Evolutionary conservation across 495 filamentous ascomycete species (phyloP).

Genomic region (Oleoguttula mirabilis): DNA sequence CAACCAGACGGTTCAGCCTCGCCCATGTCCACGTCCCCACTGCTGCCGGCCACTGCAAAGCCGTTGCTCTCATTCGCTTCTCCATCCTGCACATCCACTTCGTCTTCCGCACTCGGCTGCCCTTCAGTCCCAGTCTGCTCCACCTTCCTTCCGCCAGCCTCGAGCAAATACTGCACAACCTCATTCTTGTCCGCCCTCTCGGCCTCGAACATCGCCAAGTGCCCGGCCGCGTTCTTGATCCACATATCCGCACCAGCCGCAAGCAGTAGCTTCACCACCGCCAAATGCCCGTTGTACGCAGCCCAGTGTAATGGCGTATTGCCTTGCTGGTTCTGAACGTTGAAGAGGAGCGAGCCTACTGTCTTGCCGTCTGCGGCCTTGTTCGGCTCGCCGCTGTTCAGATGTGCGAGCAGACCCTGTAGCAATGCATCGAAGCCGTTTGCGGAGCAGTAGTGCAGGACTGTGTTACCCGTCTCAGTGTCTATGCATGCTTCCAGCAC

Average conservation of each 20-base stretch:
- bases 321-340: conserved; percentile 61
- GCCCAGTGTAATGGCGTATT: conserved; percentile 93
- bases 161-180: conserved; percentile 54
- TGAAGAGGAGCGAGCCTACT: conserved; percentile 36
- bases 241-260: conserved; percentile 61
- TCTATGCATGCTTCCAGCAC: conserved; percentile 58
- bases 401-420: conserved; percentile 3
- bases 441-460: conserved; percentile 78
- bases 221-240: conserved; percentile 66
- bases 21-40: background rate
- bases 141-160: conserved; percentile 33
- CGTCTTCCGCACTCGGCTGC: conserved; percentile 7
- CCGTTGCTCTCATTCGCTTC: background rate
- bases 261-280: conserved; percentile 62
- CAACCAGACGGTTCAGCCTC: background rate
- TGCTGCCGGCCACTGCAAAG: background rate
- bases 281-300: conserved; percentile 72
- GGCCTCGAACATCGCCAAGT: conserved; percentile 76
- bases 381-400: background rate
- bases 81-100: conserved; percentile 4
- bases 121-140: conserved; percentile 11
- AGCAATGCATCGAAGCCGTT: conserved; percentile 46
- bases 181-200: conserved; percentile 57
- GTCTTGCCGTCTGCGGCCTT: conserved; percentile 12
- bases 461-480: conserved; percentile 53